Evolutionary conservation across 2,329 filamentous ascomycete species (phyloP).

Genomic region (Diplodia scrobiculata): DNA sequence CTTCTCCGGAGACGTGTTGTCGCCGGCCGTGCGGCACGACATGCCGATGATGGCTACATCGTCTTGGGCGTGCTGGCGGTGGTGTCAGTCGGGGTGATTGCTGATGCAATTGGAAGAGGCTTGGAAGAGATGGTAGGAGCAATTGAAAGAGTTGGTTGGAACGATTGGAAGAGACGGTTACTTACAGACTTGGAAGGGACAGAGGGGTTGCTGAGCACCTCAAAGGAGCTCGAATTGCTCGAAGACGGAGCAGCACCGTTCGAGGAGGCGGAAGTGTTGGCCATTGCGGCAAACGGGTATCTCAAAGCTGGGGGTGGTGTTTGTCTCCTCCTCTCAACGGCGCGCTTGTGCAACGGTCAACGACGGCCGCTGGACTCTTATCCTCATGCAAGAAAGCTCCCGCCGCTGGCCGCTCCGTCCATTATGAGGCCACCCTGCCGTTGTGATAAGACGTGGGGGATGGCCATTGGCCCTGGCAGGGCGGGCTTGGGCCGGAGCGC

Average conservation of each 20-base stretch:
- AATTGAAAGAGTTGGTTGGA: neutral
- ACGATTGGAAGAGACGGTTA: no score
- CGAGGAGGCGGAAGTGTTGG: slow-evolving; percentile 12
- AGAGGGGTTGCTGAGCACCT: slow-evolving; percentile 1
- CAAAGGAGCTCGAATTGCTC: slow-evolving; percentile 11
- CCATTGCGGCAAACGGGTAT: slow-evolving; percentile 24
- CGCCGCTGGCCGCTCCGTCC: neutral
- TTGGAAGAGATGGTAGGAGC: no score
- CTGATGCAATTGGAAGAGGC: neutral
- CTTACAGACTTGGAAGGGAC: neutral
- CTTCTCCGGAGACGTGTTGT: slow-evolving; percentile 38
- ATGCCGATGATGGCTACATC: slow-evolving; percentile 43
- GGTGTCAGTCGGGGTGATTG: neutral
- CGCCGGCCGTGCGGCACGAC: slow-evolving; percentile 41
- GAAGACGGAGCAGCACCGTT: neutral
- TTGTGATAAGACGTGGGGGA: slow-evolving; percentile 25
- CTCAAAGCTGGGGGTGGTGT: neutral
- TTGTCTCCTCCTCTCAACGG: neutral
- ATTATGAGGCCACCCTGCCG: neutral
- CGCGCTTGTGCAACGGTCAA: neutral
- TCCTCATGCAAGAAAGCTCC: neutral
- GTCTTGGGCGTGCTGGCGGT: neutral
- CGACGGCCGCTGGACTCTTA: neutral
- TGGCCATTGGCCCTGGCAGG: slow-evolving; percentile 6
- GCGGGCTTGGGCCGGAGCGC: neutral